These are phyloP conservation scores for Lipomyces yamanashiensis DNA, from an alignment of 805 yeast genomes.

Conservation along the genomic window DNA sequence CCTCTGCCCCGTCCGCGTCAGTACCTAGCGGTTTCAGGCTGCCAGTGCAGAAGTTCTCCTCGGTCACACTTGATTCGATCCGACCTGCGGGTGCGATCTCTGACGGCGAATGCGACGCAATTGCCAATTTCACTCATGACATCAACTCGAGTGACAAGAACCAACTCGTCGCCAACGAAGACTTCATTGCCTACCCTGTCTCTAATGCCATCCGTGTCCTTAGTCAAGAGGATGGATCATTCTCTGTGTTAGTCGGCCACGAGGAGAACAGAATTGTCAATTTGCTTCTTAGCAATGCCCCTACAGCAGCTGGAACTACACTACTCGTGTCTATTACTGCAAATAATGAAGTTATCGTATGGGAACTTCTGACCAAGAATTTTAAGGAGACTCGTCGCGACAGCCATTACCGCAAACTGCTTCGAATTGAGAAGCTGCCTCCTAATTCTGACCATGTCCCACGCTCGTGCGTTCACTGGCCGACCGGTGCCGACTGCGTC, in stretches of 20 bases:
- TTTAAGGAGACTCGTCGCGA: slow-evolving; percentile 23
- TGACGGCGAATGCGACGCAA: slow-evolving; percentile 26
- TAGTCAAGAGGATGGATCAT: slow-evolving; percentile 33
- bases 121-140: slow-evolving; percentile 30
- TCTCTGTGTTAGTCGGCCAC: slow-evolving; percentile 27
- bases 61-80: slow-evolving; percentile 20
- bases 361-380: slow-evolving; percentile 32
- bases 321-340: slow-evolving; percentile 33
- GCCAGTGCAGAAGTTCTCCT: slow-evolving; percentile 7
- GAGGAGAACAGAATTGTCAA: slow-evolving; percentile 28
- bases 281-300: slow-evolving; percentile 20
- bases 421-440: slow-evolving; percentile 33
- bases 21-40: slow-evolving; percentile 11
- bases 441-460: slow-evolving; percentile 36
- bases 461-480: slow-evolving; percentile 30
- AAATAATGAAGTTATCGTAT: slow-evolving; percentile 32
- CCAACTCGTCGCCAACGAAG: slow-evolving; percentile 26
- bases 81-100: slow-evolving; percentile 14
- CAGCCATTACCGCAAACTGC: slow-evolving; percentile 31
- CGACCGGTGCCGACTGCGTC: slow-evolving; percentile 22
- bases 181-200: slow-evolving; percentile 33
- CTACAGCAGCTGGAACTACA: slow-evolving; percentile 21
- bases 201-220: slow-evolving; percentile 28
- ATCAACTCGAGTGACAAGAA: slow-evolving; percentile 17
- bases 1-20: neutral